phyloP scores from a whole-genome alignment of 768 basidiomycete species.

The Candolleomyces eurysporus region DNA sequence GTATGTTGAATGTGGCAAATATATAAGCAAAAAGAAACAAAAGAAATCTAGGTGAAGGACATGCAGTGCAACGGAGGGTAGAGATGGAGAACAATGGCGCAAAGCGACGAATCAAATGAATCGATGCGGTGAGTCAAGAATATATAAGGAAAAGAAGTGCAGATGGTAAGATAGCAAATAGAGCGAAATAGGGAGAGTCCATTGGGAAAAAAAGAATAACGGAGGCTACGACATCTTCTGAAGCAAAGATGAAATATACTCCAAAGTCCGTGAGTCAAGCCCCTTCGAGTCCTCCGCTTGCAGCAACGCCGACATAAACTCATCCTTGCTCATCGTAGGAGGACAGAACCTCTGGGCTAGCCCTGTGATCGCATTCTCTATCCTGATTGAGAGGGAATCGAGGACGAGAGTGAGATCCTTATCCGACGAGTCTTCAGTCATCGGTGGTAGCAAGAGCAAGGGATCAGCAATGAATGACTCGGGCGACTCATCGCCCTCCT shows the following conservation, averaged over 20 bases:
- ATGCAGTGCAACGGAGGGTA: not conserved
- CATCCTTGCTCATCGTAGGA: slow-evolving; percentile 20
- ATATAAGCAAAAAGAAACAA: not conserved
- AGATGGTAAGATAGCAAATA: not conserved
- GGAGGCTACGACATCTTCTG: slow-evolving; percentile 14
- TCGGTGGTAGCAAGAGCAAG: slow-evolving; percentile 60
- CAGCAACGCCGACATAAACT: slow-evolving; percentile 35
- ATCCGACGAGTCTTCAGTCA: slow-evolving; percentile 70
- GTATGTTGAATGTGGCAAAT: not conserved
- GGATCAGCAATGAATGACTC: slow-evolving; percentile 54
- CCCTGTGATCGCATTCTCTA: slow-evolving; percentile 66
- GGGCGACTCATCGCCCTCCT: not conserved
- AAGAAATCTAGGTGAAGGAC: not conserved
- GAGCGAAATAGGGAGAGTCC: not conserved
- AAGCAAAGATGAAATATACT: slow-evolving; percentile 28
- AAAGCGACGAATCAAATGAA: too few species aligned
- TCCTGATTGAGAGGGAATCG: slow-evolving; percentile 70
- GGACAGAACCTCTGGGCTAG: slow-evolving; percentile 27
- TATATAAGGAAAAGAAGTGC: too few species aligned
- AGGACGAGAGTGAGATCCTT: slow-evolving; percentile 71
- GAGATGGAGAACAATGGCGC: not conserved
- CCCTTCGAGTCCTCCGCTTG: slow-evolving; percentile 34
- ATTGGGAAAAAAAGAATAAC: not conserved
- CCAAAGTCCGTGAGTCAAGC: slow-evolving; percentile 49
- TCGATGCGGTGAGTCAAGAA: too few species aligned